Evolutionary conservation across 768 basidiomycete genomes (phyloP).

Genomic region (Macrolepiota fuliginosa): DNA sequence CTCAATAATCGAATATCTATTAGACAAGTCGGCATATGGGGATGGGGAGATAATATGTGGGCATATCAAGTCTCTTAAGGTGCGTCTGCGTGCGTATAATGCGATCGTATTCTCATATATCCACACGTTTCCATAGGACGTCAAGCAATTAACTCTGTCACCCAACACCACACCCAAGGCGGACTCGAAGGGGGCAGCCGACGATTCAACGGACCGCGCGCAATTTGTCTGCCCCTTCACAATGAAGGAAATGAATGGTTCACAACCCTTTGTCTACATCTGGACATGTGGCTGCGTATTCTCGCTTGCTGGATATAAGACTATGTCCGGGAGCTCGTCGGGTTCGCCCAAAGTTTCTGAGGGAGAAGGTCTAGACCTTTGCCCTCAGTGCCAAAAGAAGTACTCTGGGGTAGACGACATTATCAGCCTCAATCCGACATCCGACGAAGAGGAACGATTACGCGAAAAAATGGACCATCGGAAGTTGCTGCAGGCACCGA

Average conservation of each 20-base stretch:
- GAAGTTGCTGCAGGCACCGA: constrained; percentile 53
- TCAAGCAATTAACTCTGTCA: constrained; percentile 81
- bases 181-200: constrained; percentile 30
- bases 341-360: constrained; percentile 25
- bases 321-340: constrained; percentile 42
- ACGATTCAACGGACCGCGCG: constrained; percentile 42
- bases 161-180: constrained; percentile 55
- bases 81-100: constrained; percentile 31
- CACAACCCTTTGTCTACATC: constrained; percentile 85
- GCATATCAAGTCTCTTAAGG: constrained; percentile 88
- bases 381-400: constrained; percentile 76
- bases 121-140: constrained; percentile 54
- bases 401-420: constrained; percentile 58
- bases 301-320: constrained; percentile 78
- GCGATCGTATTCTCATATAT: background rate
- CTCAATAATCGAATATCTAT: constrained; percentile 83
- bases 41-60: constrained; percentile 93
- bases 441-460: constrained; percentile 65
- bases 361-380: constrained; percentile 47
- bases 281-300: constrained; percentile 88
- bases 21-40: constrained; percentile 81
- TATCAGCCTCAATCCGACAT: constrained; percentile 63
- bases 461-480: constrained; percentile 52
- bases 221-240: constrained; percentile 91
- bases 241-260: constrained; percentile 93